Conservation (phyloP, 306 rosid species). For the Prunus salicina region DNA sequence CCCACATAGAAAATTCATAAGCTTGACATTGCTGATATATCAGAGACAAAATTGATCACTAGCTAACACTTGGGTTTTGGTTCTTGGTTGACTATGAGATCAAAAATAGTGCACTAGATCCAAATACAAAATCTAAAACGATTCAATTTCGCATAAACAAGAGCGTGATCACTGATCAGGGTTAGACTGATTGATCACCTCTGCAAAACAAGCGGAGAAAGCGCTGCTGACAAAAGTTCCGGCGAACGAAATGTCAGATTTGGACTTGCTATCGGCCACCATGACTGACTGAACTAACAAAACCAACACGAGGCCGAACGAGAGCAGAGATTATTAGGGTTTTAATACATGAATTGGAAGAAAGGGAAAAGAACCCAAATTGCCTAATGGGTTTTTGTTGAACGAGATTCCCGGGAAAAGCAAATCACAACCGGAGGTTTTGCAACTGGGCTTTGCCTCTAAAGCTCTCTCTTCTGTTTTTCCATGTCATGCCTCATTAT, state of each 20-base stretch:
- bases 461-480: not conserved
- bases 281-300: slow-evolving; percentile 32
- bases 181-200: slow-evolving; percentile 32
- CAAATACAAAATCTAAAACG: not conserved
- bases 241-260: slow-evolving; percentile 67
- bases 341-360: not conserved
- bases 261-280: slow-evolving; percentile 58
- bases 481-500: not conserved
- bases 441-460: not conserved
- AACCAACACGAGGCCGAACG: not conserved
- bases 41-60: not conserved
- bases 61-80: not conserved
- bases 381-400: slow-evolving; percentile 1
- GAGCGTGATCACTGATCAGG: not conserved
- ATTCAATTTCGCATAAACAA: not conserved
- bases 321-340: not conserved
- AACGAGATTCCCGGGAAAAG: slow-evolving; percentile 4
- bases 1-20: not conserved
- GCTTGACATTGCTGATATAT: not conserved
- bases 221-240: slow-evolving; percentile 68
- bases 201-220: slow-evolving; percentile 75
- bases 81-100: not conserved
- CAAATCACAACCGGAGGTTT: not conserved
- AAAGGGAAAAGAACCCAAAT: not conserved
- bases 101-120: not conserved